These are phyloP conservation scores for Gossypium schwendimanii DNA, from an alignment of 441 rosid species.

Conservation along the genomic window DNA sequence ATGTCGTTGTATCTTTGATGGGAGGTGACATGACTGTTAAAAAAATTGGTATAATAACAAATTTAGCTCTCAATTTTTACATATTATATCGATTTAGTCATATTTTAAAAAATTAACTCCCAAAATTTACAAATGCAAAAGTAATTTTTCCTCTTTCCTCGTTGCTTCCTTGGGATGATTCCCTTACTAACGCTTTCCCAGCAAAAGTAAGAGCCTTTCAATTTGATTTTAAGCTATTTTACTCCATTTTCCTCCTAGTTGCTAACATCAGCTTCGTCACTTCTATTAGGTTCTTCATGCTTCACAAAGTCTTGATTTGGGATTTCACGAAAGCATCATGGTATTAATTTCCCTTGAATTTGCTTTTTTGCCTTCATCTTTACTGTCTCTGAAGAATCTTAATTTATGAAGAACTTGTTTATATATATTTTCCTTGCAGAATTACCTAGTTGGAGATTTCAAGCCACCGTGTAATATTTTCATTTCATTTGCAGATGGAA, in stretches of 20 bases:
- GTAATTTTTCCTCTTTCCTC: not conserved
- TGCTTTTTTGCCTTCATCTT: not conserved
- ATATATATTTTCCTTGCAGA: slow-evolving; percentile 14
- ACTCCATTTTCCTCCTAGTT: not conserved
- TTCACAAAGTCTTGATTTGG: slow-evolving; percentile 5
- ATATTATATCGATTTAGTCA: too few relatives aligned
- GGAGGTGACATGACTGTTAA: too few relatives aligned
- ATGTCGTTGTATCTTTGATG: too few relatives aligned
- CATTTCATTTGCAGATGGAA: slow-evolving; percentile 31
- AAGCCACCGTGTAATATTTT: slow-evolving; percentile 30
- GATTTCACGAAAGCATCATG: slow-evolving; percentile 15
- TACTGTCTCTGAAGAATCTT: not conserved
- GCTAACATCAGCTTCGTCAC: not conserved
- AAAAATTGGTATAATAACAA: too few relatives aligned
- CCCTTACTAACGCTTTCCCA: not conserved
- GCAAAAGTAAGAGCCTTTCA: not conserved
- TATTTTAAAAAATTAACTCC: too few relatives aligned
- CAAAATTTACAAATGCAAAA: not conserved
- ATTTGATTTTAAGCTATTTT: not conserved
- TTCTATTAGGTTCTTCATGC: slow-evolving; percentile 18
- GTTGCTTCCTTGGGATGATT: not conserved
- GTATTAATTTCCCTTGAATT: not conserved
- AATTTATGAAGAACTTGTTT: not conserved
- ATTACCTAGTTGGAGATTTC: slow-evolving; percentile 33
- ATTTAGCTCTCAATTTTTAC: too few relatives aligned